phyloP scores from a whole-genome alignment of 2,329 filamentous ascomycete species.

The Aspergillus neotritici region DNA sequence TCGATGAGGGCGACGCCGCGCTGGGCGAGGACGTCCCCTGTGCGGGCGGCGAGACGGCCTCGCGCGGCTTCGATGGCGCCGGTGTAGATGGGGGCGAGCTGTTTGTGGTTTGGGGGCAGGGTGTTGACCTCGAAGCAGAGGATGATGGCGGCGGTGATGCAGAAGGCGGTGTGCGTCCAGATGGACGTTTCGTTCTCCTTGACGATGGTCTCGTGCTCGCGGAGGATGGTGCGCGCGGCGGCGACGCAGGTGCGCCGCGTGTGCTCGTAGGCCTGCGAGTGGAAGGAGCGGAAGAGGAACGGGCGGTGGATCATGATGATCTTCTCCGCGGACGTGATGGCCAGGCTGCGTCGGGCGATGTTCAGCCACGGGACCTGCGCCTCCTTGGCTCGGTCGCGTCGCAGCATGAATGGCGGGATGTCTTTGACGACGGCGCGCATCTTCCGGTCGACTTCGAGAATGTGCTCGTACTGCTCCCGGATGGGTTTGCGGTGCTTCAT shows the following conservation, averaged over 20 bases:
- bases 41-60: constrained; percentile 15
- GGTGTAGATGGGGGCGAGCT: constrained; percentile 15
- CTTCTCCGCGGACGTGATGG: constrained; percentile 37
- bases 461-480: constrained; percentile 34
- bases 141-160: constrained; percentile 24
- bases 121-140: constrained; percentile 22
- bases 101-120: constrained; percentile 10
- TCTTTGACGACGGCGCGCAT: constrained; percentile 31
- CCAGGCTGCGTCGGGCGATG: constrained; percentile 32
- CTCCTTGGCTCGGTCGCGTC: constrained; percentile 22
- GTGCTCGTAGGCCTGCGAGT: constrained; percentile 28
- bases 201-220: constrained; percentile 22
- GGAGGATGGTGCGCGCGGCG: constrained; percentile 36
- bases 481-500: constrained; percentile 28
- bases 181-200: constrained; percentile 21
- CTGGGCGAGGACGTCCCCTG: constrained; percentile 21
- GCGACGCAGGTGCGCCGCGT: constrained; percentile 35
- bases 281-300: constrained; percentile 32
- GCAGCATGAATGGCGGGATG: constrained; percentile 27
- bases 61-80: constrained; percentile 19
- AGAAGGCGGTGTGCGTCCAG: constrained; percentile 25
- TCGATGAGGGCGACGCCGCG: constrained; percentile 22
- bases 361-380: constrained; percentile 30
- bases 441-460: constrained; percentile 30
- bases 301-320: constrained; percentile 42